Evolutionary conservation across 441 rosid species (phyloP).

Genomic region (Arabidopsis lyrata): DNA sequence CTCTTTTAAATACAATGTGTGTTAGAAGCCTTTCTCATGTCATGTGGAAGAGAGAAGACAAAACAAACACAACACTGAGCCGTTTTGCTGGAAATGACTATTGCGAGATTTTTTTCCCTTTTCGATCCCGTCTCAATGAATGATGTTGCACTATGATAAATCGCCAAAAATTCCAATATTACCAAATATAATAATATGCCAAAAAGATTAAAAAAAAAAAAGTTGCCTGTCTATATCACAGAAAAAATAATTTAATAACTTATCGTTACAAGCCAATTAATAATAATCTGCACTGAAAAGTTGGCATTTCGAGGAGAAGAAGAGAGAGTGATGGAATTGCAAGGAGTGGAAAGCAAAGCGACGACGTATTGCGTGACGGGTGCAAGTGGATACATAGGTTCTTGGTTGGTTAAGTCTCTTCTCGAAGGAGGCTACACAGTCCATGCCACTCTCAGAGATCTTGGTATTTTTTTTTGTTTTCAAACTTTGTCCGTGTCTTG

Average conservation of each 20-base stretch:
- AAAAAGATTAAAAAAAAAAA: not conserved
- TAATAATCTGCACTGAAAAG: not conserved
- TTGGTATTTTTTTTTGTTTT: slow-evolving; percentile 18
- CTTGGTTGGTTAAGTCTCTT: slow-evolving; percentile 78
- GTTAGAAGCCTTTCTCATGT: slow-evolving; percentile 3
- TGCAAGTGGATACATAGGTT: slow-evolving; percentile 81
- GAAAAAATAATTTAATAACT: slow-evolving; percentile 1
- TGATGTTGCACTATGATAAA: too few species aligned
- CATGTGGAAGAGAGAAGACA: slow-evolving; percentile 20
- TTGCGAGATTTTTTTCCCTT: too few species aligned
- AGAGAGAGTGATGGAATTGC: not conserved
- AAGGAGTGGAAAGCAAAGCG: slow-evolving; percentile 18
- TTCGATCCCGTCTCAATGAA: too few species aligned
- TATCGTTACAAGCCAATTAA: slow-evolving; percentile 18
- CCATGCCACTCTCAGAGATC: slow-evolving; percentile 77
- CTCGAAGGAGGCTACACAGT: slow-evolving; percentile 65
- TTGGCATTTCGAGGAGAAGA: slow-evolving; percentile 13
- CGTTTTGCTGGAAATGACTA: too few species aligned
- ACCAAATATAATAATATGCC: slow-evolving; percentile 18
- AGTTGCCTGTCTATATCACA: not conserved
- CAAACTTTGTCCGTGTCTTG: not conserved
- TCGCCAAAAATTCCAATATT: not conserved
- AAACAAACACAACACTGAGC: slow-evolving; percentile 6
- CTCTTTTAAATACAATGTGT: not conserved
- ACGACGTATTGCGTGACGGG: slow-evolving; percentile 81